Percentiles rank a stretch among this genome's conserved stretches.
phyloP scores from a whole-genome alignment of 805 yeast genomes.

The Metschnikowia koreensis region DNA sequence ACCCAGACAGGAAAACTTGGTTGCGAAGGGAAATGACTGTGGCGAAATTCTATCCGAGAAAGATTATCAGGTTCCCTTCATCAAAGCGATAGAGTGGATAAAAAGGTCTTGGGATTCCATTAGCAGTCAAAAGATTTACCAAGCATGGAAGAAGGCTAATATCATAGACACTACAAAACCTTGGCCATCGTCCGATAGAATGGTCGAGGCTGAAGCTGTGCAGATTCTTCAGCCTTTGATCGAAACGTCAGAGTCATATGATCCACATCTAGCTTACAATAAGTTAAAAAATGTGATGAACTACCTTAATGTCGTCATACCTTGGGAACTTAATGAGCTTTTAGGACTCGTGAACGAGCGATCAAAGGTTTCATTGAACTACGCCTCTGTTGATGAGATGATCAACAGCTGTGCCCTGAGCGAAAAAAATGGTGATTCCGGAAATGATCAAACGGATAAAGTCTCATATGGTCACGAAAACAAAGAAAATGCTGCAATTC shows the following conservation, averaged over 20 bases:
- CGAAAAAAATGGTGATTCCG: conserved; percentile 12
- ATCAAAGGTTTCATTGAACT: conserved; percentile 42
- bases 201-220: conserved; percentile 15
- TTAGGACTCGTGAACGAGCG: conserved; percentile 49
- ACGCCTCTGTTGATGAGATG: conserved; percentile 58
- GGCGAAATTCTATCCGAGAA: conserved; percentile 35
- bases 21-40: background rate
- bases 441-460: background rate
- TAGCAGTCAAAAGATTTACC: conserved; percentile 29
- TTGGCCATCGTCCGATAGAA: conserved; percentile 30
- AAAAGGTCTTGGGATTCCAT: conserved; percentile 54
- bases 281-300: conserved; percentile 46
- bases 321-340: conserved; percentile 58
- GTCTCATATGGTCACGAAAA: background rate
- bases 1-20: conserved; percentile 1
- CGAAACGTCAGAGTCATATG: conserved; percentile 14
- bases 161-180: conserved; percentile 25
- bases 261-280: conserved; percentile 34
- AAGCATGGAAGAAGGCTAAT: conserved; percentile 37
- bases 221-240: conserved; percentile 13
- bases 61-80: conserved; percentile 49
- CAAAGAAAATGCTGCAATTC: background rate
- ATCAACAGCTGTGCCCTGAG: conserved; percentile 60
- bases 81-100: conserved; percentile 57
- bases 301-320: conserved; percentile 47